These are phyloP conservation scores for Aspergillus sp. DNA, from an alignment of 2,329 filamentous ascomycete genomes.

Conservation along the genomic window DNA sequence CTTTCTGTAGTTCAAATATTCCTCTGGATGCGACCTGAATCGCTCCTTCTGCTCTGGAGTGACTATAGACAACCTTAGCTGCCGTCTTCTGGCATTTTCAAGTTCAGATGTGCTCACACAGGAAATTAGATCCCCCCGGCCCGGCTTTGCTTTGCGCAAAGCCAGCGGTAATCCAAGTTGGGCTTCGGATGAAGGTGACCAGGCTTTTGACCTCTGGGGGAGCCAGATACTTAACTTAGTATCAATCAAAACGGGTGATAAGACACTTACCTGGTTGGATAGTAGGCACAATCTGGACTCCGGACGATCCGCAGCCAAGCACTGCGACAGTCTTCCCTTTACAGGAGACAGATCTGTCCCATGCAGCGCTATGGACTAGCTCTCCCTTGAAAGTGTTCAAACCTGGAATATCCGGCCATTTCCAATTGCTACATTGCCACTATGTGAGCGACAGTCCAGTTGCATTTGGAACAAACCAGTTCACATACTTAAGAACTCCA, in stretches of 20 bases:
- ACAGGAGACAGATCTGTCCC: background rate
- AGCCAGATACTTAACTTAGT: background rate
- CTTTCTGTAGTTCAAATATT: conserved; percentile 11
- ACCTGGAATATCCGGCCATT: conserved; percentile 38
- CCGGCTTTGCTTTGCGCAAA: conserved; percentile 1
- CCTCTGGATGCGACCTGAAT: conserved; percentile 6
- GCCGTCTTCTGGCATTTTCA: background rate
- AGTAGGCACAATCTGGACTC: conserved; percentile 16
- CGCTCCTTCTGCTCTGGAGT: conserved; percentile 6
- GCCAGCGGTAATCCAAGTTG: conserved; percentile 16
- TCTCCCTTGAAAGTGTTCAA: conserved; percentile 34
- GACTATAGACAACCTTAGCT: background rate
- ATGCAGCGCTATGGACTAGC: conserved; percentile 29
- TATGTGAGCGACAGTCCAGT: no score
- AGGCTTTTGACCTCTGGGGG: conserved; percentile 8
- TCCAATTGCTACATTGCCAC: conserved; percentile 19
- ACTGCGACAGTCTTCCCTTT: conserved; percentile 15
- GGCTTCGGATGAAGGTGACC: conserved; percentile 10
- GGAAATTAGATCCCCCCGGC: conserved; percentile 1
- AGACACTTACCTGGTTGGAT: conserved; percentile 9
- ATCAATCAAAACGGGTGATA: background rate
- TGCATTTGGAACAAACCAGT: background rate
- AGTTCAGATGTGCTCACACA: background rate
- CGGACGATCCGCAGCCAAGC: conserved; percentile 15
- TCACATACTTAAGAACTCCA: conserved; percentile 8